phyloP scores from a whole-genome alignment of 1,284 basidiomycete genomes.

The Gymnopus androsaceus region DNA sequence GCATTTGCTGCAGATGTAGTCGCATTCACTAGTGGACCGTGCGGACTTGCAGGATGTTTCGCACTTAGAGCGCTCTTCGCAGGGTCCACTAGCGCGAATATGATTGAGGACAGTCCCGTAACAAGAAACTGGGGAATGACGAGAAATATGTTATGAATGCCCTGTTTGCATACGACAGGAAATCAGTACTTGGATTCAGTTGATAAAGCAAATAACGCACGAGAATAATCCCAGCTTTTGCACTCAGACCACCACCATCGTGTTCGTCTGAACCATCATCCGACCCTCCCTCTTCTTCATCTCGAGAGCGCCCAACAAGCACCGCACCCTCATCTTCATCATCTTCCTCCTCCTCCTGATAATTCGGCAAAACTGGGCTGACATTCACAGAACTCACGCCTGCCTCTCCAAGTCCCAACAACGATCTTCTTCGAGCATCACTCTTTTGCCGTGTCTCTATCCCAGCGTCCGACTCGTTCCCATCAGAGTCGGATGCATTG shows the following conservation, averaged over 20 bases:
- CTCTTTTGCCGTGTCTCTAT: constrained; percentile 3
- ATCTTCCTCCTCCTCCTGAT: constrained; percentile 25
- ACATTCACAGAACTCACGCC: constrained; percentile 43
- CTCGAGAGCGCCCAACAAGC: constrained; percentile 19
- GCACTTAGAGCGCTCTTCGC: constrained; percentile 47
- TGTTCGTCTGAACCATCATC: constrained; percentile 16
- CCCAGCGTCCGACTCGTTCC: constrained; percentile 17
- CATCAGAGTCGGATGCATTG: constrained; percentile 10
- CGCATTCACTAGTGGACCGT: constrained; percentile 25
- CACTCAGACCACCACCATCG: constrained; percentile 48
- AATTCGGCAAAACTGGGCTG: constrained; percentile 4
- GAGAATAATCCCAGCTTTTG: constrained; percentile 88
- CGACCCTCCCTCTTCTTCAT: constrained; percentile 21
- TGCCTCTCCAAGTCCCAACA: constrained; percentile 49
- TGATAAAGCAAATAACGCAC: constrained; percentile 53
- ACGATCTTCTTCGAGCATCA: constrained; percentile 14
- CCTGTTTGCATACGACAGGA: constrained; percentile 43
- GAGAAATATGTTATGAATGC: constrained; percentile 90
- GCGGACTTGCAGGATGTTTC: constrained; percentile 34
- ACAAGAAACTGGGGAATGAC: constrained; percentile 78
- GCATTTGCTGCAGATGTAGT: background rate
- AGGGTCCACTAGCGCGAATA: constrained; percentile 69
- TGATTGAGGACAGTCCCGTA: constrained; percentile 63
- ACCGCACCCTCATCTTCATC: constrained; percentile 24
- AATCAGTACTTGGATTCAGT: background rate